Conservation (phyloP, 1,284 basidiomycete genomes). For the Moesziomyces sp. region DNA sequence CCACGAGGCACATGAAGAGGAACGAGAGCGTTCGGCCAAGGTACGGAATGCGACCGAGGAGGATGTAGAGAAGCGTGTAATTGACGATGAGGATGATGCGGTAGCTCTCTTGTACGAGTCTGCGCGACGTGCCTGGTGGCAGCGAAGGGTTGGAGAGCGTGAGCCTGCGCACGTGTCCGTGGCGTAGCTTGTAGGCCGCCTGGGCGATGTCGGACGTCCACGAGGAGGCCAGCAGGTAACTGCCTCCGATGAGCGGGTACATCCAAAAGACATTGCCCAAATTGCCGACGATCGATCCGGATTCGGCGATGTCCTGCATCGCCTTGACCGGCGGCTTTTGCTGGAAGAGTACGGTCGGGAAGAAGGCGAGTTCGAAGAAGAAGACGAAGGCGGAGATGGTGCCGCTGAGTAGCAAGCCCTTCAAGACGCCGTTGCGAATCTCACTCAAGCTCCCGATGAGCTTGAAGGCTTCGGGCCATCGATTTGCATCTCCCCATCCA, state of each 20-base stretch:
- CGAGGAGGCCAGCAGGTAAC: conserved; percentile 62
- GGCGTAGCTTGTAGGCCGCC: conserved; percentile 54
- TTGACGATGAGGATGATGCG: conserved; percentile 59
- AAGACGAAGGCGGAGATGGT: conserved; percentile 57
- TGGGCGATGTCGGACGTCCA: conserved; percentile 64
- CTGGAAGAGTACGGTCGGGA: conserved; percentile 59
- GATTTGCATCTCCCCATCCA: conserved; percentile 59
- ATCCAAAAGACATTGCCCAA: conserved; percentile 61
- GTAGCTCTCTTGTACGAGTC: conserved; percentile 56
- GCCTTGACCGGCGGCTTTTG: conserved; percentile 12
- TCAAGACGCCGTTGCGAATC: conserved; percentile 57
- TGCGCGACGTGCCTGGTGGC: conserved; percentile 41
- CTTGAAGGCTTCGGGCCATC: conserved; percentile 49
- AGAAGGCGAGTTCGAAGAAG: conserved; percentile 63
- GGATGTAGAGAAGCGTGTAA: conserved; percentile 54
- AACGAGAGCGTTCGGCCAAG: conserved; percentile 57
- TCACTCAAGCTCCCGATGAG: conserved; percentile 50
- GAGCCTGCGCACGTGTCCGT: conserved; percentile 28
- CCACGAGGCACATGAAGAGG: conserved; percentile 62
- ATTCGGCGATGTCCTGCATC: conserved; percentile 12
- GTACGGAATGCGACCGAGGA: conserved; percentile 55
- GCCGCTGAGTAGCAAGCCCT: conserved; percentile 60
- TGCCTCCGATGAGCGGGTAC: conserved; percentile 63
- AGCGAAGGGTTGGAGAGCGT: conserved; percentile 39
- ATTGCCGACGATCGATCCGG: conserved; percentile 30